A percentile compares a stretch with the other conserved stretches of the same genome.
Evolutionary conservation across 805 yeast genomes (phyloP).

Genomic region (Cyberlindnera japonica): DNA sequence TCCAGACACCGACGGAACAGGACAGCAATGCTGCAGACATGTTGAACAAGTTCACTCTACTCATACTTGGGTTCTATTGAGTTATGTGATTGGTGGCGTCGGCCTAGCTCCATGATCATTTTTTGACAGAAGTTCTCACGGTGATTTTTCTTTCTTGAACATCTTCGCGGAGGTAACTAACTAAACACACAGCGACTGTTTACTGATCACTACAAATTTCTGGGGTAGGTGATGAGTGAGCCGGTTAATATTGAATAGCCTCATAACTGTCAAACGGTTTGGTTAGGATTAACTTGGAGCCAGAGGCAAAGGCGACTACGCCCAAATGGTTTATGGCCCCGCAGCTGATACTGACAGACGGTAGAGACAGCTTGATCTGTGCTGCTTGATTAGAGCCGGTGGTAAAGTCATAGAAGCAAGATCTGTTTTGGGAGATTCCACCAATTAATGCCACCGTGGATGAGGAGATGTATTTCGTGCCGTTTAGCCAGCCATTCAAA

Average conservation of each 20-base stretch:
- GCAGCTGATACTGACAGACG: conserved; percentile 20
- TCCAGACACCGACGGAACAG: conserved; percentile 40
- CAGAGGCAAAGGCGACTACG: conserved; percentile 23
- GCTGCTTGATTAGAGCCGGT: conserved; percentile 18
- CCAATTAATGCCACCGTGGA: conserved; percentile 20
- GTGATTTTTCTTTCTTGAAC: neutral
- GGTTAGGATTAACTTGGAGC: conserved; percentile 20
- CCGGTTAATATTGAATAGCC: conserved; percentile 17
- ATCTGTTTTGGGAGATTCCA: conserved; percentile 20
- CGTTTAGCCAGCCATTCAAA: conserved; percentile 23
- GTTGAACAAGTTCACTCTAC: conserved; percentile 29
- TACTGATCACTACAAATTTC: too few relatives aligned
- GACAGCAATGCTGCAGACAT: conserved; percentile 24
- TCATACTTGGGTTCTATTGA: conserved; percentile 19
- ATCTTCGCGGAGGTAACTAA: neutral
- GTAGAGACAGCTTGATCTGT: conserved; percentile 23
- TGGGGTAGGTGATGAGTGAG: neutral
- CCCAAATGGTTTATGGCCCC: conserved; percentile 26
- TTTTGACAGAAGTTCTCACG: too few relatives aligned
- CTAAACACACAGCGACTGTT: too few relatives aligned
- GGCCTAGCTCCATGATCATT: too few relatives aligned
- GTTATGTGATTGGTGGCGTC: too few relatives aligned
- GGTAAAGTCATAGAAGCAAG: conserved; percentile 23
- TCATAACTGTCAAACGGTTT: conserved; percentile 29
- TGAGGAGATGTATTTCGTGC: conserved; percentile 19